Conservation (phyloP, 2,329 filamentous ascomycete species). For the Phoma sp. region DNA sequence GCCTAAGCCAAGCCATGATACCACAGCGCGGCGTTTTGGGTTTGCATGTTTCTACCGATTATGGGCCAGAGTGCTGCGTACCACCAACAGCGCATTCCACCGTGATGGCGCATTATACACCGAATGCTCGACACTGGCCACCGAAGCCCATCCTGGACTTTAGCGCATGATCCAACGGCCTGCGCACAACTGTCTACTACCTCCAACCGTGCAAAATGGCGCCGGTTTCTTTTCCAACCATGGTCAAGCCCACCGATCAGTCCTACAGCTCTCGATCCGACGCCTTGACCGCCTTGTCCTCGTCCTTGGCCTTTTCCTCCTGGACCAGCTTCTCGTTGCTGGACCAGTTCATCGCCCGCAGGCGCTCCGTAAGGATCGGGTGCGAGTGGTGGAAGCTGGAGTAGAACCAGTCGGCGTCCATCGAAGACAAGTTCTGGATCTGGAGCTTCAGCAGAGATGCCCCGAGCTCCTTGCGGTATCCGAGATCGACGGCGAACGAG, state of each 20-base stretch:
- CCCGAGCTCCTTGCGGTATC: conserved; percentile 83
- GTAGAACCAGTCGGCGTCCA: conserved; percentile 99
- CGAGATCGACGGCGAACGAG: conserved; percentile 83
- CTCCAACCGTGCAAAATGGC: neutral
- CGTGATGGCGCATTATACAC: neutral
- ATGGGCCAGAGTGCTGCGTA: neutral
- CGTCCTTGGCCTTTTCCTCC: conserved; percentile 58
- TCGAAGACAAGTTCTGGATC: conserved; percentile 96
- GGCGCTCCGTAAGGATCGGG: conserved; percentile 90
- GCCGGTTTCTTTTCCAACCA: neutral
- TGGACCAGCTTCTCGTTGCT: conserved; percentile 64
- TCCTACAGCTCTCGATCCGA: conserved; percentile 77
- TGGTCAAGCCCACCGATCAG: neutral
- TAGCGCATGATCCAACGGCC: neutral
- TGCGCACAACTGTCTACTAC: neutral
- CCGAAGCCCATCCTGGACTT: neutral
- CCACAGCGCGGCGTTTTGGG: conserved; percentile 19
- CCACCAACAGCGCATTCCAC: neutral
- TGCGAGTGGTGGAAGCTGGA: conserved; percentile 99
- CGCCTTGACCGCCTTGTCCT: conserved; percentile 70
- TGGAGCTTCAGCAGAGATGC: conserved; percentile 94
- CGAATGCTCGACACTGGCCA: neutral
- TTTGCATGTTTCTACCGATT: neutral
- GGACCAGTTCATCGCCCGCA: conserved; percentile 90
- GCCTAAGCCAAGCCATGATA: conserved; percentile 3